These are phyloP conservation scores for Sugiyamaella lignohabitans DNA, from an alignment of 805 yeast species.

Conservation along the genomic window DNA sequence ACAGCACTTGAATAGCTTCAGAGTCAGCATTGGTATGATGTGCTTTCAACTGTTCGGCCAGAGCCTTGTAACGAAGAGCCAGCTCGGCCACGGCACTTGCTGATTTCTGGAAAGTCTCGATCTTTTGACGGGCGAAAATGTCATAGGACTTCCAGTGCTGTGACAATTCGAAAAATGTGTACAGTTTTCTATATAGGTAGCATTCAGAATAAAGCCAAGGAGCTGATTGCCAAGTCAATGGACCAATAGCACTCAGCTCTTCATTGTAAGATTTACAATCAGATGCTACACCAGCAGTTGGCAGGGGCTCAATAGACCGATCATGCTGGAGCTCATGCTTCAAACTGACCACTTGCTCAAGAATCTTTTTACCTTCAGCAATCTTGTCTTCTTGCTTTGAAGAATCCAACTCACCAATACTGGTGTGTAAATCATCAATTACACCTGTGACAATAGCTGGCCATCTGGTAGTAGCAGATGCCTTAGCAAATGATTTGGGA, in stretches of 20 bases:
- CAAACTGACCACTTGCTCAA: conserved; percentile 37
- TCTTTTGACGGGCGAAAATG: conserved; percentile 63
- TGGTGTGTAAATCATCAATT: conserved; percentile 51
- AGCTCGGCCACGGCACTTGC: conserved; percentile 73
- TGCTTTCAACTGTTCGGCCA: conserved; percentile 28
- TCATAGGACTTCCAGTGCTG: conserved; percentile 54
- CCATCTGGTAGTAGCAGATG: conserved; percentile 80
- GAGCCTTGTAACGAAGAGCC: conserved; percentile 53
- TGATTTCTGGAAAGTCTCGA: conserved; percentile 68
- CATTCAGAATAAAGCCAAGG: conserved; percentile 92
- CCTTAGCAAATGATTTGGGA: conserved; percentile 69
- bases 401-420: conserved; percentile 26
- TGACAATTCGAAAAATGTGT: conserved; percentile 28
- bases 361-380: conserved; percentile 45
- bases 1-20: conserved; percentile 42
- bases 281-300: conserved; percentile 29
- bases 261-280: conserved; percentile 57
- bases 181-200: conserved; percentile 58
- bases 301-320: conserved; percentile 39
- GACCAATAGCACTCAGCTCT: conserved; percentile 34
- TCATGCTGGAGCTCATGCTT: conserved; percentile 35
- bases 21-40: conserved; percentile 23
- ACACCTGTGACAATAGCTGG: conserved; percentile 69
- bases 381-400: conserved; percentile 19
- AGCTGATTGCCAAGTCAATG: conserved; percentile 64